Evolutionary conservation across 2,329 filamentous ascomycete species (phyloP).

Genomic region (Camillea tinctor): DNA sequence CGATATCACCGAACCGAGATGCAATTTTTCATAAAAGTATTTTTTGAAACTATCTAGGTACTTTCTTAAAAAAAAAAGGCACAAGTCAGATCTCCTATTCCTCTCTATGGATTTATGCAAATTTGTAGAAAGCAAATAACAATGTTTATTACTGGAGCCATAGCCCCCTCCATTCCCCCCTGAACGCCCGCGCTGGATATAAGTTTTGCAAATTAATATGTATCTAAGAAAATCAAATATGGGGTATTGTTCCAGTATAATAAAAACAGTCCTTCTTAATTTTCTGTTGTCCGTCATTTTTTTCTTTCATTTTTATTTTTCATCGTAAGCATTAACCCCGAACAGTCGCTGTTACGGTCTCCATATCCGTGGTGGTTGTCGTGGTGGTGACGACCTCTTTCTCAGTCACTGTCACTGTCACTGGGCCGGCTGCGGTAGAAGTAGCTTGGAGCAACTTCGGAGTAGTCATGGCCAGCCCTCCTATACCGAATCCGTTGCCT

Average conservation of each 20-base stretch:
- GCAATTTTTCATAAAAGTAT: not conserved
- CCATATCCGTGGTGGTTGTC: conserved; percentile 15
- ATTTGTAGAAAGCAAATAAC: not conserved
- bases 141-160: not conserved
- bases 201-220: not conserved
- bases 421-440: not conserved
- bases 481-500: not conserved
- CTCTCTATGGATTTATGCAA: not conserved
- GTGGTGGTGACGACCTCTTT: conserved; percentile 21
- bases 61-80: not conserved
- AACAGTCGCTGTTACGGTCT: conserved; percentile 15
- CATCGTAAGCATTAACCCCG: not conserved
- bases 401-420: conserved; percentile 23
- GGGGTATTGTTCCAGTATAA: not conserved
- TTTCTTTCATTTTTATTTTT: not conserved
- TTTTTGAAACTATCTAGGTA: not conserved
- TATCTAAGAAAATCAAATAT: not conserved
- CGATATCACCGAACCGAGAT: too few species aligned
- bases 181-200: not conserved
- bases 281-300: not conserved
- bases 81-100: not conserved
- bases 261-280: not conserved
- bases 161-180: too few species aligned
- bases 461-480: conserved; percentile 1
- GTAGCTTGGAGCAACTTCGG: not conserved